Evolutionary conservation across 345 rosid species (phyloP).

Genomic region (Boechera retrofracta): DNA sequence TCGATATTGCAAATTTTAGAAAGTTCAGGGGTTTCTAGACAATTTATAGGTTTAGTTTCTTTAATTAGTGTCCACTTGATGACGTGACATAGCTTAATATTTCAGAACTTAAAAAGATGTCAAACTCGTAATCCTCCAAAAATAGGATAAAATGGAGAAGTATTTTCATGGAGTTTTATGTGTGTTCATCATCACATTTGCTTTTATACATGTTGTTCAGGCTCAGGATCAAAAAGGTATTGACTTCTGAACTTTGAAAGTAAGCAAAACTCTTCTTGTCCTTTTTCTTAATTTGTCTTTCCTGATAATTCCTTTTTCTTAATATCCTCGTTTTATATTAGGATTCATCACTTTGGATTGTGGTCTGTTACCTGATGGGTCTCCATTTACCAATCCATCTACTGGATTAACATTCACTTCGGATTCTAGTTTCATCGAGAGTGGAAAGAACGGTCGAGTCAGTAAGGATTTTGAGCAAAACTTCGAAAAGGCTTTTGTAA

Average conservation of each 20-base stretch:
- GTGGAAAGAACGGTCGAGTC: background rate
- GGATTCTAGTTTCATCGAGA: background rate
- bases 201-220: background rate
- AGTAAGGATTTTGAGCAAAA: background rate
- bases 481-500: background rate
- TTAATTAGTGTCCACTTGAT: background rate
- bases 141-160: background rate
- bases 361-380: slow-evolving; percentile 1
- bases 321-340: background rate
- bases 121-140: background rate
- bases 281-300: background rate
- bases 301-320: background rate
- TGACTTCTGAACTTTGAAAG: background rate
- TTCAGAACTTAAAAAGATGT: background rate
- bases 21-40: background rate
- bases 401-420: background rate
- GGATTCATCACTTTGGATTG: slow-evolving; percentile 2
- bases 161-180: background rate
- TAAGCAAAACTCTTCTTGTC: background rate
- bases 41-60: background rate
- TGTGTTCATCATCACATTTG: slow-evolving; percentile 8
- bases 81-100: background rate
- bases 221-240: background rate
- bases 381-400: background rate
- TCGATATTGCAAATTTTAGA: too few relatives aligned